Evolutionary conservation across 257 asterid species (phyloP).

Genomic region (Solanum stenotomum): DNA sequence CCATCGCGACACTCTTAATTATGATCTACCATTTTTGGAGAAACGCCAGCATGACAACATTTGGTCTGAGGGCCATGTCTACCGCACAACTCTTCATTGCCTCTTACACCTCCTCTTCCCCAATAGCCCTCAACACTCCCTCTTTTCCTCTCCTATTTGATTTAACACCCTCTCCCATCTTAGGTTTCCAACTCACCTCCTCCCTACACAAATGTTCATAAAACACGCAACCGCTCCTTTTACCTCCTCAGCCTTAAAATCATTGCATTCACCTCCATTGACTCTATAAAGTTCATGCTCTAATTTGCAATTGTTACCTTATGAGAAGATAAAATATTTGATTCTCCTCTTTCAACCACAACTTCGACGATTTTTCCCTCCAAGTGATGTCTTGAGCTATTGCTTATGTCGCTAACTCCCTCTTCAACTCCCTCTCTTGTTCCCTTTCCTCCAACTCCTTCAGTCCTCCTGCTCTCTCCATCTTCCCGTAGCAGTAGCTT

Average conservation of each 20-base stretch:
- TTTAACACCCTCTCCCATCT: not conserved
- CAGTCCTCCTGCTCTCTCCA: not conserved
- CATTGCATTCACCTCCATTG: not conserved
- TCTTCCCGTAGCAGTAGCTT: not conserved
- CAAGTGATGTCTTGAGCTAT: not conserved
- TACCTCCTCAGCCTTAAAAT: not conserved
- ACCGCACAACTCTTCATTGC: not conserved
- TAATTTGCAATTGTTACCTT: not conserved
- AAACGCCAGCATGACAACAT: not conserved
- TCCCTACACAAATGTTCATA: not conserved
- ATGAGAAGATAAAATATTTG: not conserved
- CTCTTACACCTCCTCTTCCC: not conserved
- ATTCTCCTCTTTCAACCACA: not conserved
- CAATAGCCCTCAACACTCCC: not conserved
- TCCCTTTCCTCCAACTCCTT: not conserved
- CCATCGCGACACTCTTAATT: not conserved
- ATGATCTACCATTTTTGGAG: not conserved
- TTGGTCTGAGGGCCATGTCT: not conserved
- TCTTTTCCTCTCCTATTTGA: not conserved
- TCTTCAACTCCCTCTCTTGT: not conserved
- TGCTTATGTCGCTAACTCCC: not conserved
- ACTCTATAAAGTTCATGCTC: not conserved
- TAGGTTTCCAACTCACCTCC: not conserved
- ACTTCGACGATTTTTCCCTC: not conserved
- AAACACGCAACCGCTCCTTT: not conserved